Evolutionary conservation across 495 filamentous ascomycete species (phyloP).

Genomic region (Lophiostoma macrostomum): DNA sequence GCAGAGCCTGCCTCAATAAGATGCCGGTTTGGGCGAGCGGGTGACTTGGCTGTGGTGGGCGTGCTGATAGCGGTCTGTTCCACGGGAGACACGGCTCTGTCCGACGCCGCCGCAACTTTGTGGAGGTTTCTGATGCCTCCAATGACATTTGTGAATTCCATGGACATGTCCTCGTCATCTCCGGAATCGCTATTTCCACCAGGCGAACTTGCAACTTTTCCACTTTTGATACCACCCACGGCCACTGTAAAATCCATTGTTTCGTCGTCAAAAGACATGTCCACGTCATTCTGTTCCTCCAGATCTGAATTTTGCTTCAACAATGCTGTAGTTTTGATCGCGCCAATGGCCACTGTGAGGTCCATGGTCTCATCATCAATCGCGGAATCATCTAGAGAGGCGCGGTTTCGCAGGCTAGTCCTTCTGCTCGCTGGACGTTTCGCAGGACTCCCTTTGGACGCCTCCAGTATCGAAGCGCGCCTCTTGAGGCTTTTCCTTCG

Average conservation of each 20-base stretch:
- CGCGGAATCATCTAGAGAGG: neutral
- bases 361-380: conserved; percentile 52
- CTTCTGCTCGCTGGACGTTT: conserved; percentile 24
- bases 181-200: conserved; percentile 9
- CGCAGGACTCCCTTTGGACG: conserved; percentile 32
- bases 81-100: neutral
- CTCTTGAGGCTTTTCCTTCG: conserved; percentile 33
- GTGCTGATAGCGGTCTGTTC: neutral
- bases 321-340: conserved; percentile 51
- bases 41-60: conserved; percentile 20
- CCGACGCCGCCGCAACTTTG: conserved; percentile 6
- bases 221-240: conserved; percentile 58
- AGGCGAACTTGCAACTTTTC: neutral
- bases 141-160: conserved; percentile 75
- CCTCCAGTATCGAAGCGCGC: conserved; percentile 15
- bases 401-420: conserved; percentile 18
- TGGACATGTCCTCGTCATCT: conserved; percentile 65
- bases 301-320: conserved; percentile 12
- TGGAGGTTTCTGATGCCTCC: conserved; percentile 55
- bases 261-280: conserved; percentile 50
- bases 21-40: conserved; percentile 1
- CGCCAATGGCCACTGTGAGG: conserved; percentile 76
- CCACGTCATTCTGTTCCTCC: conserved; percentile 28
- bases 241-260: conserved; percentile 79
- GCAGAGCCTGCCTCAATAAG: neutral